Base-by-base conservation (phyloP, 1,139 yeast species). In the Pichia sp. region DNA sequence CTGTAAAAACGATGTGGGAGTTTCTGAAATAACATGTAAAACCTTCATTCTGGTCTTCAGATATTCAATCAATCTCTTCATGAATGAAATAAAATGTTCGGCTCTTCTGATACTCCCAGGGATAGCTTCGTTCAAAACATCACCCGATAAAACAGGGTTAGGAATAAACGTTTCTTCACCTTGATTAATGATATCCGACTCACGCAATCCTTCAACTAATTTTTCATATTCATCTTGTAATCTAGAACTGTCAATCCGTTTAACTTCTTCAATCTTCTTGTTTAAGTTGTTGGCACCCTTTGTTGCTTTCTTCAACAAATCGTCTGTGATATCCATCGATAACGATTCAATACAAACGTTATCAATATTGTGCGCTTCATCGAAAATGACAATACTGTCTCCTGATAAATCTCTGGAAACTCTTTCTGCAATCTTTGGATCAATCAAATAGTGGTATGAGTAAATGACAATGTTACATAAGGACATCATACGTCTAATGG, bases 331-430 rank as follows among this genome's bases (percentile, higher is more conserved):
- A 63, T 94, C 99, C 46, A 93, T 76, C 12, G 97, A 89, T 44
- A 93, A 70, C 1, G 99, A 87, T 66, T 93, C 99, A 52, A 93
- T 93, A 71, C 99, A 93, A 49, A 93, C 99, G 72, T 93, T 93
- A 75, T 93, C 99, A 50, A 93, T 93, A 68, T 93, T 93, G 67
- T 93, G 99, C 44, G 99, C 99, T 69, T 93, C 99, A 69, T 93
- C 99, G 63, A 93, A 93, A 42, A 93, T 94, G 53, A 93, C 87
- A 51, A 93, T 93, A 50, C 96, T 79, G 62, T 93, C 99, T 58
- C 91, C 89, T 15, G 96, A 87, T 46, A 93, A 76, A 61, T 94
- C 98, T 55, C 77, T 80, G 5, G 98, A 91, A 22, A 93, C 99
- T 49, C 99, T 73, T 55, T 91, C 98, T 3, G 98, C 95, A 65